phyloP scores from a whole-genome alignment of 192 early-diverging fungal species.

The Paraglomus occultum region DNA sequence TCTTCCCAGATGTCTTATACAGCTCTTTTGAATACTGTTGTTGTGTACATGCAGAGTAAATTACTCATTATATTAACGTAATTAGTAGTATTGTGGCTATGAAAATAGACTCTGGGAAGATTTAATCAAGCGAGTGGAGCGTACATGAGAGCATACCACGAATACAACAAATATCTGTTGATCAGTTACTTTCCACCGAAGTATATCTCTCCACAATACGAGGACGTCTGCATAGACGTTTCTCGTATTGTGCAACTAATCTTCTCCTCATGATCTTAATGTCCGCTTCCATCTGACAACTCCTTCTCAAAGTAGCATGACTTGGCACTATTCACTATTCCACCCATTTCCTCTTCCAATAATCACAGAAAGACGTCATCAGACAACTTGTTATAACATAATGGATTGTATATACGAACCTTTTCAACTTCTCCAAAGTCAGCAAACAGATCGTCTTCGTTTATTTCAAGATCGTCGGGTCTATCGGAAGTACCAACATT shows the following conservation, averaged over 20 bases:
- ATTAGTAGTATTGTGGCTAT: no score
- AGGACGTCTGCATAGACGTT: background rate
- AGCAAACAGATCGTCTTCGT: slow-evolving; percentile 41
- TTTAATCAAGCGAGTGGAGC: no score
- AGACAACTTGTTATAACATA: slow-evolving; percentile 15
- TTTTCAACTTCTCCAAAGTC: slow-evolving; percentile 41
- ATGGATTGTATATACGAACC: slow-evolving; percentile 32
- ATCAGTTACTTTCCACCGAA: no score
- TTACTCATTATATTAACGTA: no score
- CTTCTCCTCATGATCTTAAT: slow-evolving; percentile 1
- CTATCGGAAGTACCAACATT: background rate
- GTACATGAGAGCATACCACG: no score
- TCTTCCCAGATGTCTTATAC: no score
- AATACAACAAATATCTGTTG: no score
- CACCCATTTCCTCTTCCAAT: background rate
- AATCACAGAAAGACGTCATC: slow-evolving; percentile 12
- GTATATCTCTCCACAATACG: background rate
- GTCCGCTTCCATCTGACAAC: background rate
- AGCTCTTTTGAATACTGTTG: no score
- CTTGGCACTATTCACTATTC: slow-evolving; percentile 1
- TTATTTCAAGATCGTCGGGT: background rate
- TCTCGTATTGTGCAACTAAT: background rate
- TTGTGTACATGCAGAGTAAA: no score
- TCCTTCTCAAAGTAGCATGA: slow-evolving; percentile 21
- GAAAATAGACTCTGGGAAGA: no score